Conservation (phyloP, 176 grass and related monocot genomes). For the Oryza nivara region DNA sequence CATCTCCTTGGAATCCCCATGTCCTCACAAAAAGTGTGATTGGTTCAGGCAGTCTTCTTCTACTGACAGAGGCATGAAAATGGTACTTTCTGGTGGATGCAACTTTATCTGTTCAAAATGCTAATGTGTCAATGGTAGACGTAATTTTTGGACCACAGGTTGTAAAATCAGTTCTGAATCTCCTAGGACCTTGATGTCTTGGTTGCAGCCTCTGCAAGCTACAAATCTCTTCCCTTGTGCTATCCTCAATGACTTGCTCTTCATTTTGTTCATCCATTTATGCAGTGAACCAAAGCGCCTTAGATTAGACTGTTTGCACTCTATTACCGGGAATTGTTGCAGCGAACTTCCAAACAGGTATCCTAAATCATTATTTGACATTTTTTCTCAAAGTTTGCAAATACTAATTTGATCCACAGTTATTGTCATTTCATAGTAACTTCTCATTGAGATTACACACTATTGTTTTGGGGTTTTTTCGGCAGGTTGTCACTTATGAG, state of each 20-base stretch:
- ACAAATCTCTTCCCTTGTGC: neutral
- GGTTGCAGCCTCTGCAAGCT: neutral
- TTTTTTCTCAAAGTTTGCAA: too few species aligned
- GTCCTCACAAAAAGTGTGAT: neutral
- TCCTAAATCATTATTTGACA: too few species aligned
- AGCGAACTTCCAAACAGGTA: too few species aligned
- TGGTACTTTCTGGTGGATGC: neutral
- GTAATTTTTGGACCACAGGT: neutral
- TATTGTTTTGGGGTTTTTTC: too few species aligned
- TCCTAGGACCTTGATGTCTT: neutral
- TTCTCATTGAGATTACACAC: too few species aligned
- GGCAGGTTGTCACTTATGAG: too few species aligned
- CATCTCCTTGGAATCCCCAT: too few species aligned
- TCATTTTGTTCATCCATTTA: neutral
- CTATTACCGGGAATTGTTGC: neutral
- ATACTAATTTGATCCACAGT: too few species aligned
- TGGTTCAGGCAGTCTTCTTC: neutral
- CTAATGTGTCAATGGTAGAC: neutral
- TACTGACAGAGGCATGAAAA: neutral
- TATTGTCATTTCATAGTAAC: too few species aligned
- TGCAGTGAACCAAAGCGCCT: neutral
- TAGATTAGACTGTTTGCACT: neutral
- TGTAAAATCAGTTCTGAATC: neutral
- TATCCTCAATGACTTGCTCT: neutral
- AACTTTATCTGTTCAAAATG: neutral